Base-by-base conservation (phyloP, 2,329 filamentous ascomycete species). In the Pseudogymnoascus destructans region DNA sequence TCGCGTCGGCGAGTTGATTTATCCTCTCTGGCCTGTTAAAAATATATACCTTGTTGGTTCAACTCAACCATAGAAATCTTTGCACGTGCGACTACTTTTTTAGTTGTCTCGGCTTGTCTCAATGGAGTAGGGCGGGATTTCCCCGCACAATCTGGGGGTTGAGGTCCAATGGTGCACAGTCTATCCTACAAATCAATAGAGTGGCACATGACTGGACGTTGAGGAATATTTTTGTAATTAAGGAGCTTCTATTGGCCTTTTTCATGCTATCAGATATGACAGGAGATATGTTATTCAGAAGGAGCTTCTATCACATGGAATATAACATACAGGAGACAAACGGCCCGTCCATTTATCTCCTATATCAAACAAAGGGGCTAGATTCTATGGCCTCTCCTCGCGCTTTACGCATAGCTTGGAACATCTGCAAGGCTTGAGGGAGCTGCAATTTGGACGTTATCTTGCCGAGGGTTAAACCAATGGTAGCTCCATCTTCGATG, bases 401-500 rank as follows among this genome's bases (percentile, higher is more conserved):
- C 2, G 70, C 69, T 61, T 78, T 78, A 17, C 78, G 72, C 61
- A 79, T 61, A 10, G 66, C 65, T 58, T 79, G 71, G 64, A 79
- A 80, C 59, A 75, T 63, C 23, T 64, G 64, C 15, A 77, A 65
- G 0, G 71, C 74, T n/a, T 72, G 70, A 0, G 73, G 73, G 1
- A 82, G 59, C 25, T 78, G 73, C 0, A 63, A 64, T 52, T 72
- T 75, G 0, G 67, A 68, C 32, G 72, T 69, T 8, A 84, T 71
- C 2, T 75, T 72, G 0, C 77, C 76, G 0, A 87, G 70, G 1
- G 86, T 64, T 0, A 75, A 72, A 0, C 84, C 84, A 0, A 87
- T 70, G 0, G 85, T 81, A 0, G 83, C 82, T 0, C 83, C 84
- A 57, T 88, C 85, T 65, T 88, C 84, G 1, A 88, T 73, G 0